Evolutionary conservation across 2,329 filamentous ascomycete species (phyloP).

Genomic region (Pezicula radicicola): DNA sequence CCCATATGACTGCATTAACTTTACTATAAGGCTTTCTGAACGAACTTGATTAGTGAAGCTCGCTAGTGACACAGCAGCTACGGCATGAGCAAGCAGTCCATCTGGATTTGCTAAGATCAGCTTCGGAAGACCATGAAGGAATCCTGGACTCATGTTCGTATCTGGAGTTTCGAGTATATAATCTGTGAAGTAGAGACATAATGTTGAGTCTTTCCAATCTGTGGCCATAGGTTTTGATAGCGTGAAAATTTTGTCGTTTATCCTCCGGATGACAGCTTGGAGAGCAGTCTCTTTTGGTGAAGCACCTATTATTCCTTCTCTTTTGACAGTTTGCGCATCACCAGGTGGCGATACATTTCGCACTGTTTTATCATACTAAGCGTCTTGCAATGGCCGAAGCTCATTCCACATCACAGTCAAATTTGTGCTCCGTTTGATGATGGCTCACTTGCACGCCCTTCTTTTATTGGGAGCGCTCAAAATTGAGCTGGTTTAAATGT

Average conservation of each 20-base stretch:
- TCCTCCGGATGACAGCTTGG: no score
- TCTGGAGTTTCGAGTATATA: neutral
- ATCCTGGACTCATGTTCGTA: neutral
- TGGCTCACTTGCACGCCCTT: no score
- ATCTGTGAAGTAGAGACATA: constrained; percentile 3
- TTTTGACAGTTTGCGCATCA: neutral
- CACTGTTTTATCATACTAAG: no score
- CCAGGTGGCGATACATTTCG: neutral
- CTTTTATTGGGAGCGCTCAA: no score
- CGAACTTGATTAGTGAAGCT: constrained; percentile 3
- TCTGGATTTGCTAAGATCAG: neutral
- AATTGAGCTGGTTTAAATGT: no score
- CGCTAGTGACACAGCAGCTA: neutral
- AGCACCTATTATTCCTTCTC: neutral
- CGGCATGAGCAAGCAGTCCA: neutral
- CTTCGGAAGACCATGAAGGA: constrained; percentile 1
- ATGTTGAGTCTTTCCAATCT: constrained; percentile 1
- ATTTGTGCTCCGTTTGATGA: no score
- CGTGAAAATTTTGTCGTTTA: neutral
- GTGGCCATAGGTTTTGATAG: neutral
- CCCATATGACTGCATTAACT: neutral
- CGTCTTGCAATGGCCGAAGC: no score
- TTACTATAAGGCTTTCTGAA: neutral
- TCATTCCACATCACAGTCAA: no score
- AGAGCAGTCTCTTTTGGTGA: neutral